Evolutionary conservation across 1,139 yeast genomes (phyloP), one percentile per base, ranked within the genome.

Genomic region (Geotrichum citri-aurantii): DNA sequence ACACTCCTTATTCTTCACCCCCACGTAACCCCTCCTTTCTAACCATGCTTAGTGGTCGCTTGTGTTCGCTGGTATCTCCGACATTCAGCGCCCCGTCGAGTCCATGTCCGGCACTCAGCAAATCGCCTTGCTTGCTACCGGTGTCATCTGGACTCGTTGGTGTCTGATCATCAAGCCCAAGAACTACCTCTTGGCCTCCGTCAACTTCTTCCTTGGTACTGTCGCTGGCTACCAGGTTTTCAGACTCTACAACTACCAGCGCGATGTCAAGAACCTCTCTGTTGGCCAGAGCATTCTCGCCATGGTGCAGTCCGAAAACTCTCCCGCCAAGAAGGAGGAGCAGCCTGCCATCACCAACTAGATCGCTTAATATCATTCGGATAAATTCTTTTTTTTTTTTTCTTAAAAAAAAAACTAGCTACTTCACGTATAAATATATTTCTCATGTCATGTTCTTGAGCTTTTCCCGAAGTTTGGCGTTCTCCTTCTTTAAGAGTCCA

Each of bases 141-240:
- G 98, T 59, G 84, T 83, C 58, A 91, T 93, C 68, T 93, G 99
- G 99, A 93, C 99, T 52, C 84, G 99, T 73, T 93, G 99, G 99
- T 92, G 97, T 37, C 82, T 91, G 74, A 95, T 91, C 63, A 93
- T 93, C 71, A 84, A 78, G 67, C 99, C 99, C 57, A 86, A 88
- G 75, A 93, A 93, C 76, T 79, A 81, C 66, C 77, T 93, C 62
- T 80, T 93, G 66, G 99, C 98, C 3, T 84, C 95, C 37, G 99
- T 93, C 61, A 93, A 93, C 76, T 90, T 91, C 79, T 93, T 93
- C 79, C 78, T 93, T 63, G 97, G 96, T 31, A 78, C 85, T 48
- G 96, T 95, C 51, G 97, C 97, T 2, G 90, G 95, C 37, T 83
- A 79, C 72, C 99, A 93, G 77, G 75, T 93, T 52, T 69, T 77